Evolutionary conservation across 1,139 yeast genomes (phyloP).

Genomic region (Geotrichum bryndzae): DNA sequence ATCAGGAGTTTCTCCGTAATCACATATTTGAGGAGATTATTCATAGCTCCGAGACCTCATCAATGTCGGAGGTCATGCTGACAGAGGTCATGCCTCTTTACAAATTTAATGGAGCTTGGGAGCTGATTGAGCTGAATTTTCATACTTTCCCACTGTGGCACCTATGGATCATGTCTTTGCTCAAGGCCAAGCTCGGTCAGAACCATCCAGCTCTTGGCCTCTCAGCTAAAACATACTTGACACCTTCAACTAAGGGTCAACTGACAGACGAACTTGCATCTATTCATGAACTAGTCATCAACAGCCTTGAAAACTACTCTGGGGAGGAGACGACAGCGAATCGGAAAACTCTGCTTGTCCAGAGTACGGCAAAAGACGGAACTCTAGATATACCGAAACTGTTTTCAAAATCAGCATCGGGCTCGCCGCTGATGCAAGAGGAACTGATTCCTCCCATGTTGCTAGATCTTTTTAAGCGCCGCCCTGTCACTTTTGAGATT

Average conservation of each 20-base stretch:
- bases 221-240: background rate
- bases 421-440: background rate
- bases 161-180: constrained; percentile 1
- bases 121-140: constrained; percentile 11
- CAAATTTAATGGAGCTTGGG: constrained; percentile 13
- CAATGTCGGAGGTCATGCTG: constrained; percentile 2
- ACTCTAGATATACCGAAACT: background rate
- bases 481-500: background rate
- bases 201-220: background rate
- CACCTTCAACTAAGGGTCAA: background rate
- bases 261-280: background rate
- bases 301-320: background rate
- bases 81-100: constrained; percentile 11
- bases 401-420: background rate
- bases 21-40: constrained; percentile 16
- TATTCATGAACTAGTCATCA: background rate
- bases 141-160: constrained; percentile 10
- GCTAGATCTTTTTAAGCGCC: background rate
- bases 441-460: constrained; percentile 1
- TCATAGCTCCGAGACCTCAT: constrained; percentile 1
- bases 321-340: background rate
- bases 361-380: background rate
- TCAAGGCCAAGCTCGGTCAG: constrained; percentile 3
- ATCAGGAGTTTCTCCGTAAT: constrained; percentile 5
- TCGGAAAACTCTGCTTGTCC: background rate